Base-by-base conservation (phyloP, 23 red algal genomes). In the Agarophyton chilense region DNA sequence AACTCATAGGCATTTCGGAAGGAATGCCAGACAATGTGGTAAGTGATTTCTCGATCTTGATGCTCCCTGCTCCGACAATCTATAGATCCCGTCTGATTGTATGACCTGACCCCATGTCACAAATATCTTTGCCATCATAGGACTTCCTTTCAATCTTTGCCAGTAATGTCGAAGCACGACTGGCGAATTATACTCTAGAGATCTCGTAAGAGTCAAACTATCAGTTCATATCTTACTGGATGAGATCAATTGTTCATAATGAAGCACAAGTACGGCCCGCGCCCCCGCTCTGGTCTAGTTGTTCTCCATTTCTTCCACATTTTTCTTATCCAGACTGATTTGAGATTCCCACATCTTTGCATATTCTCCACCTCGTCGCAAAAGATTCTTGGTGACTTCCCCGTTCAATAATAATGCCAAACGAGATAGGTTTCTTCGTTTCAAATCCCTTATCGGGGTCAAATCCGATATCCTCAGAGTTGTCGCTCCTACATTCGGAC, bases 351-450 rank as follows among this genome's bases (percentile, higher is more conserved):
- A 94, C 91, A 94, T 94, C 19, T 86, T 25, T 4, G 81, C 73
- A 72, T 94, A 94, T 29, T 61, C 38, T 22, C 80, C 80, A 31
- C 72, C 55, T 17, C 24, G 36, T 34, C 22, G 50, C 10, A 86
- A n/a, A 21, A 94, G 78, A n/a, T 39, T 94, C 72, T 7, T 77
- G 19, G 67, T 98, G 96, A 6, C 46, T 55, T 19, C 96, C 92
- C 19, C 92, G 21, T 39, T 98, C 96, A 34, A 90, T 84, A 19
- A 94, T 92, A 3, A 62, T 29, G 14, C 96, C 96, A 64, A 24
- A 46, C 41, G 68, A 74, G 29, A 49, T 47, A 5, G 68, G 11
- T 0, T 26, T 12, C 3, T 38, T 65, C 40, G 45, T 43, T 9
- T 47, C 68, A 74, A 74, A 74, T 25, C 68, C 68, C 24, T 74